Evolutionary conservation across 2,329 filamentous ascomycete species (phyloP), one percentile per base, ranked within the genome.

Genomic region (Endothia cerciana): DNA sequence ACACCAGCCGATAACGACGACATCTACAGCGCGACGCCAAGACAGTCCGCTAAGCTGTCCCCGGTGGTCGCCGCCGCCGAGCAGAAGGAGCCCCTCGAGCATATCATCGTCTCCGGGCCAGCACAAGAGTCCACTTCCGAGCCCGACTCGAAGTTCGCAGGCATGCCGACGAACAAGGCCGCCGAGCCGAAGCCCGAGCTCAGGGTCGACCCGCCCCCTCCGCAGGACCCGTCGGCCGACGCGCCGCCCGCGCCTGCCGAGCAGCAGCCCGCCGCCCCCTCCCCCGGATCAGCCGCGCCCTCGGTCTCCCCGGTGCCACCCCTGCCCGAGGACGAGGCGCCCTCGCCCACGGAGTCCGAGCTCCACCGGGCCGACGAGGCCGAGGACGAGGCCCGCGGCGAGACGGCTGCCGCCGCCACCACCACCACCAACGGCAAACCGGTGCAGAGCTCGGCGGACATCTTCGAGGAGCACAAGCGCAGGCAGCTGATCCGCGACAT

Each of bases 391-490:
- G n/a, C 11, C 15, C 30, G 25, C 40, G 40, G 62, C 7, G 36
- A 10, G 38, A n/a, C 49, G 13, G 33, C 64, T 61, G 67, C 28
- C 19, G 30, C n/a, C 19, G 36, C 28, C 41, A 19, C 57, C 8
- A 13, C 30, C 13, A 68, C 68, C 49, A 63, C 65, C 38, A 63
- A 60, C 38, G 68, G 55, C 10, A 69, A 74, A 33, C 70, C 68
- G 25, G 69, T 72, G 13, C 69, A 72, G 58, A 65, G 72, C 47
- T 72, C 74, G 28, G 73, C 72, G 6, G 75, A 76, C 63, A 74
- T 77, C 66, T 76, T 75, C 62, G 80, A 82, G 36, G 79, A 82
- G 47, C 78, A 80, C 65, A 78, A 80, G 74, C 78, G 82, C 36
- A 80, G 77, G 66, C 72, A 79, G 65, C 74, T 81, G 55, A 74